Evolutionary conservation across 352 stramenopile species (phyloP), one percentile per base, ranked within the genome.

Genomic region (Phytophthora multivora): DNA sequence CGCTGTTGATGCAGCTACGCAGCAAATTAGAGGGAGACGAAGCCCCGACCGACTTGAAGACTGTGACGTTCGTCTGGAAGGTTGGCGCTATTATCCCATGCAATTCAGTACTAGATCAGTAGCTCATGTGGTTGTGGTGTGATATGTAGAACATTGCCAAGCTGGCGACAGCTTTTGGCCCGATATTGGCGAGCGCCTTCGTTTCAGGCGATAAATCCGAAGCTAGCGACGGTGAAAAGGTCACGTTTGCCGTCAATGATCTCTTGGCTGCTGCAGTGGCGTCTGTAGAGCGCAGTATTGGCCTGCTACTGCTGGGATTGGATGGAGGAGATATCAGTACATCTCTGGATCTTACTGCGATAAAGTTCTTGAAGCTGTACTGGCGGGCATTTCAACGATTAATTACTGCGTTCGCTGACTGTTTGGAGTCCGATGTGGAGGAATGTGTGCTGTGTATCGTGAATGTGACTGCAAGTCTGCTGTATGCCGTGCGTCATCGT

Each of bases 371-470:
- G 10, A 75, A 80, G 16, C 55, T 90, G 12, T 86, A 81, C 33
- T 77, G 80, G 69, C 70, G 79, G 13, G 81, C 77, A 15, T 86
- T 90, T 51, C 77, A 89, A 49, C 79, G 81, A 15, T 73, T 89
- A 33, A 71, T 85, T 16, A 36, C 71, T 5, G 42, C 57, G 19
- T 79, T 74, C 33, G 31, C 60, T 4, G 43, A 47, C n/a, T 51
- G 16, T 13, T 42, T 81, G 25, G 67, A 69, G 23, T 66, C 48
- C 5, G 51, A 83, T 47, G 36, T 86, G n/a, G 73, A 86, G 25
- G 72, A 71, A 39, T 72, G 71, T 18, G 58, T 86, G 3, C 33
- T 83, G 47, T 59, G 59, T 12, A 21, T 74, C 40, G 73, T 81
- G 3, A 83, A 86, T 30, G 69, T 79, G 18, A 69, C 68, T 12